phyloP scores from a whole-genome alignment of 371 early-diverging fungal genomes.

The Apophysomyces ossiformis region DNA sequence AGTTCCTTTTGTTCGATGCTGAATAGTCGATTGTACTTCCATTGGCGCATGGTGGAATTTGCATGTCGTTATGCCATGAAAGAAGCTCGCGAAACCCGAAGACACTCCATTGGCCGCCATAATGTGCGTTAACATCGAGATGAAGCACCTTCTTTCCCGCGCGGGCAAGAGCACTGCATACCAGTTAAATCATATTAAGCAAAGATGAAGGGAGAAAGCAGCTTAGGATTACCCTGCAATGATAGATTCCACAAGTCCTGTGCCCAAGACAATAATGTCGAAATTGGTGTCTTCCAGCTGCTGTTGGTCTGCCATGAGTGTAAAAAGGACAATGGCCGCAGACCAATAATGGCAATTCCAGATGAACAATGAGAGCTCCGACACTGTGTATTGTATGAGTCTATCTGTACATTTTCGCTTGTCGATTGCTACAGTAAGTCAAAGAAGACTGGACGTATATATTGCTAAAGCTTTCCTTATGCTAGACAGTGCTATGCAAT shows the following conservation, averaged over 20 bases:
- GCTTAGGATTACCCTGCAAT: conserved; percentile 69
- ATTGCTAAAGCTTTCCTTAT: too few relatives aligned
- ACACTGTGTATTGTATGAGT: background rate
- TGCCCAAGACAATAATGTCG: conserved; percentile 87
- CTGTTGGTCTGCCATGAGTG: background rate
- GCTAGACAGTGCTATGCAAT: too few relatives aligned
- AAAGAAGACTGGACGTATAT: too few relatives aligned
- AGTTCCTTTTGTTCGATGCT: conserved; percentile 22
- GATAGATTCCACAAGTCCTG: conserved; percentile 89
- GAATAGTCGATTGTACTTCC: conserved; percentile 19
- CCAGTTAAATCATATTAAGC: background rate
- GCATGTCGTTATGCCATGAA: conserved; percentile 37
- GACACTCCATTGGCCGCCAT: conserved; percentile 83
- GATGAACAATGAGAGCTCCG: background rate
- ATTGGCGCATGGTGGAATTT: background rate
- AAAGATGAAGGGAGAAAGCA: background rate
- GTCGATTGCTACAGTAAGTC: too few relatives aligned
- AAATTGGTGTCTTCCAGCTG: conserved; percentile 59
- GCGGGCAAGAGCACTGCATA: conserved; percentile 70
- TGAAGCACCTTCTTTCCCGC: conserved; percentile 90
- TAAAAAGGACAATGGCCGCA: background rate
- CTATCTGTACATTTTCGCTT: too few relatives aligned
- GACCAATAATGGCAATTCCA: background rate
- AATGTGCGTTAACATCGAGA: conserved; percentile 81
- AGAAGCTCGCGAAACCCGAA: conserved; percentile 63